Evolutionary conservation across 1,139 yeast genomes (phyloP).

Genomic region (Hansenula lynferdii): DNA sequence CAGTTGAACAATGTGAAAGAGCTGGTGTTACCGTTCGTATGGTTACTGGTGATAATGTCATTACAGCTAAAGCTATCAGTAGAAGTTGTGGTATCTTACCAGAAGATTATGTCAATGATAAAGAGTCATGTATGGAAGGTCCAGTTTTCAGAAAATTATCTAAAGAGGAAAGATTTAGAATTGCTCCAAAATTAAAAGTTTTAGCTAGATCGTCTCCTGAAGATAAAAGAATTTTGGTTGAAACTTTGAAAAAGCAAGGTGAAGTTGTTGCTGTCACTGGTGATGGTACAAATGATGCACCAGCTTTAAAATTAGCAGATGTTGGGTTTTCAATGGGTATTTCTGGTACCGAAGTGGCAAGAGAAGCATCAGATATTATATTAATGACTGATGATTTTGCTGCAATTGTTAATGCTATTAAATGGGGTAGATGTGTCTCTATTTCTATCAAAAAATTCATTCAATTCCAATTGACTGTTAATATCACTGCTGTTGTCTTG

Average conservation of each 20-base stretch:
- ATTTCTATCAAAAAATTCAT: conserved; percentile 91
- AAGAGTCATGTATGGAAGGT: conserved; percentile 83
- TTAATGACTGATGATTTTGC: conserved; percentile 94
- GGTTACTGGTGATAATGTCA: conserved; percentile 95
- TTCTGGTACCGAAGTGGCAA: conserved; percentile 90
- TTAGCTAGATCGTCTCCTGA: conserved; percentile 95
- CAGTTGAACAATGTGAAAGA: conserved; percentile 75
- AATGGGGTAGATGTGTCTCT: conserved; percentile 98
- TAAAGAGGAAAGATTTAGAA: conserved; percentile 47
- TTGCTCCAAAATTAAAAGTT: conserved; percentile 74
- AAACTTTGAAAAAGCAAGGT: conserved; percentile 71
- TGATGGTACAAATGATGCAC: conserved; percentile 96
- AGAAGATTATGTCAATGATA: conserved; percentile 46
- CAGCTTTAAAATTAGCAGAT: conserved; percentile 88
- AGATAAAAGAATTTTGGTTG: conserved; percentile 84
- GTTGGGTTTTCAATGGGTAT: conserved; percentile 95
- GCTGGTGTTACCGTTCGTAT: conserved; percentile 96
- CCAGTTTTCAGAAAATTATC: conserved; percentile 74
- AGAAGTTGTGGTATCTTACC: conserved; percentile 75
- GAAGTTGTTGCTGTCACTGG: conserved; percentile 99
- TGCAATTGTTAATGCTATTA: conserved; percentile 95
- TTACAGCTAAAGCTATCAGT: conserved; percentile 90
- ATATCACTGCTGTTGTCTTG: conserved; percentile 88
- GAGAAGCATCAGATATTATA: conserved; percentile 93
- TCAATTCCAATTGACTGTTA: conserved; percentile 95